Conservation (phyloP, 129 eudicot genomes). For the Lactuca saligna region DNA sequence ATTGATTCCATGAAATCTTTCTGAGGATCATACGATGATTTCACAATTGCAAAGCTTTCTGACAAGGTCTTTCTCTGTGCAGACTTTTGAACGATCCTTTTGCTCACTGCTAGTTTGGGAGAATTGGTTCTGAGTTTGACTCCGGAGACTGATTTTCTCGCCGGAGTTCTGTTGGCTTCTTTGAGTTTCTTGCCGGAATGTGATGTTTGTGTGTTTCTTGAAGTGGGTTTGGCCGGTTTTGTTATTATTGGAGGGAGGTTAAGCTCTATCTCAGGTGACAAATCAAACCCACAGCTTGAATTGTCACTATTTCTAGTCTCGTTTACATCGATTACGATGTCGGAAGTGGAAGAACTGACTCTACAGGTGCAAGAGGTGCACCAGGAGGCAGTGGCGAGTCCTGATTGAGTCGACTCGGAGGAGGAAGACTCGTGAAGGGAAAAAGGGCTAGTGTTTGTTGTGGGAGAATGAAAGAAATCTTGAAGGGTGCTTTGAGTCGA, state of each 20-base stretch:
- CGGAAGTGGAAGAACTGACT: constrained; percentile 43
- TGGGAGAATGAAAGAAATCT: constrained; percentile 40
- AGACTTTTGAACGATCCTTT: constrained; percentile 27
- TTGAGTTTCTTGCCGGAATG: constrained; percentile 27
- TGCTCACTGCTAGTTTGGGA: constrained; percentile 44
- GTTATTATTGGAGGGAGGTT: constrained; percentile 55
- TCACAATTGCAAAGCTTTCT: constrained; percentile 60
- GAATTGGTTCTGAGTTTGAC: constrained; percentile 49
- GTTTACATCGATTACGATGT: constrained; percentile 48
- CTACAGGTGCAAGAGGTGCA: constrained; percentile 39
- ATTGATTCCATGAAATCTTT: constrained; percentile 67
- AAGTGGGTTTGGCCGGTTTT: constrained; percentile 30
- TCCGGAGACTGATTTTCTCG: constrained; percentile 46
- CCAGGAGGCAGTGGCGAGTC: constrained; percentile 32
- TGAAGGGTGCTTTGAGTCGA: constrained; percentile 23
- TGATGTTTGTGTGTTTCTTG: constrained; percentile 15
- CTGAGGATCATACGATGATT: constrained; percentile 60
- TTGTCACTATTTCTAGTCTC: constrained; percentile 18
- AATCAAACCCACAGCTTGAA: constrained; percentile 5
- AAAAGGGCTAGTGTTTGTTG: background rate
- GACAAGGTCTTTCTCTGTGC: constrained; percentile 29
- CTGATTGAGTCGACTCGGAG: constrained; percentile 42
- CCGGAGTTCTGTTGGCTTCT: constrained; percentile 23
- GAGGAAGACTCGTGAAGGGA: constrained; percentile 28
- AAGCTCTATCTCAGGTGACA: constrained; percentile 38